Percentiles rank a stretch among this genome's conserved stretches.
Conservation (phyloP, 2,329 filamentous ascomycete genomes). For the Penicillium hordei region DNA sequence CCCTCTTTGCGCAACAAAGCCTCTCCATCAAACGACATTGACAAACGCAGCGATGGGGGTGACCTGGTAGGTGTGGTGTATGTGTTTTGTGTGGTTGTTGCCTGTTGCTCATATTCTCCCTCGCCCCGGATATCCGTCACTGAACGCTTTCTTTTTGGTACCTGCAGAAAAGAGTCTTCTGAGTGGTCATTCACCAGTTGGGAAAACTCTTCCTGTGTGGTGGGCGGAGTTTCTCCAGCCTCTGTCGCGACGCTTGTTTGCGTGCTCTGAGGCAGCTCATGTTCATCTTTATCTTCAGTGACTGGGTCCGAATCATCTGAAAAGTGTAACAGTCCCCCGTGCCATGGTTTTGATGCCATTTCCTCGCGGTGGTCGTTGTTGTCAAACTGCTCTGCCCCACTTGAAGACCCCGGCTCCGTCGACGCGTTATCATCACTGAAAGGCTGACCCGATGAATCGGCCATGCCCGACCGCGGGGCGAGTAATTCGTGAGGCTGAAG, state of each 20-base stretch:
- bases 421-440: slow-evolving; percentile 31
- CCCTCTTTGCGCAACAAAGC: slow-evolving; percentile 40
- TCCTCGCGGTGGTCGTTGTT: slow-evolving; percentile 21
- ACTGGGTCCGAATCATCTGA: slow-evolving; percentile 26
- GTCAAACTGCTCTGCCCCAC: slow-evolving; percentile 31
- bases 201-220: slow-evolving; percentile 22
- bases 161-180: slow-evolving; percentile 24
- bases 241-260: slow-evolving; percentile 35
- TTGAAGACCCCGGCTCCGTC: slow-evolving; percentile 31
- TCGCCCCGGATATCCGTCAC: slow-evolving; percentile 30
- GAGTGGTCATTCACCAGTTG: slow-evolving; percentile 14
- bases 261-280: slow-evolving; percentile 29
- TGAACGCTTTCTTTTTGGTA: slow-evolving; percentile 38
- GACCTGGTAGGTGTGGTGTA: slow-evolving; percentile 29
- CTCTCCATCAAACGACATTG: slow-evolving; percentile 44
- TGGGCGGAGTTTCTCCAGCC: slow-evolving; percentile 25
- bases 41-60: slow-evolving; percentile 43
- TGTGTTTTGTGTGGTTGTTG: slow-evolving; percentile 16
- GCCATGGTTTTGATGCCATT: slow-evolving; percentile 22
- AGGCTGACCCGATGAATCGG: slow-evolving; percentile 30
- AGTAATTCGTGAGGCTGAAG: slow-evolving; percentile 74
- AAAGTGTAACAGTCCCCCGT: slow-evolving; percentile 25
- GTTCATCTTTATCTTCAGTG: slow-evolving; percentile 30
- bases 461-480: slow-evolving; percentile 33
- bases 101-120: slow-evolving; percentile 8